A percentile compares a stretch with the other conserved stretches of the same genome.
phyloP scores from a whole-genome alignment of 1,139 yeast genomes.

The Keqinozyma sinolaborantium region DNA sequence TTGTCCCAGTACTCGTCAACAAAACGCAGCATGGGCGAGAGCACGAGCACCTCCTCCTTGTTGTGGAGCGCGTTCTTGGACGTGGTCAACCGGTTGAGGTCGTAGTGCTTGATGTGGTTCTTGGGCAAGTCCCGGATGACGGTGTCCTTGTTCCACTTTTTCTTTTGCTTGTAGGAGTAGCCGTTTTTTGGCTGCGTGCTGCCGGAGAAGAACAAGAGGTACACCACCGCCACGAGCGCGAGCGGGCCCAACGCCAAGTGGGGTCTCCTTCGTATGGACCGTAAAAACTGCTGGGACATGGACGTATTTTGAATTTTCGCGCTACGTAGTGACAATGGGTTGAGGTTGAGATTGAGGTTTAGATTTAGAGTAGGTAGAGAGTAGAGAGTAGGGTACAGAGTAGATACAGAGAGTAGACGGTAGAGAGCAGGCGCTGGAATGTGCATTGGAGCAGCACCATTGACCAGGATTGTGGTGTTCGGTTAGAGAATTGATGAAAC shows the following conservation, averaged over 20 bases:
- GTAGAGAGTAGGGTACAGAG: too few species aligned
- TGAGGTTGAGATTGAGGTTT: too few species aligned
- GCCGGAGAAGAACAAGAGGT: constrained; percentile 39
- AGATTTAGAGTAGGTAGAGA: too few species aligned
- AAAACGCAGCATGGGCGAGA: constrained; percentile 87
- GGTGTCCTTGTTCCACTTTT: constrained; percentile 37
- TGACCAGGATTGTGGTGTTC: too few species aligned
- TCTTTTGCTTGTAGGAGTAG: constrained; percentile 39
- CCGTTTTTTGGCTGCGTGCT: constrained; percentile 36
- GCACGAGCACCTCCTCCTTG: constrained; percentile 75
- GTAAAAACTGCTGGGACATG: constrained; percentile 18
- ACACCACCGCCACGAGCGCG: constrained; percentile 35
- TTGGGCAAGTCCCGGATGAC: constrained; percentile 60
- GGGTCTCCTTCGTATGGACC: constrained; percentile 62
- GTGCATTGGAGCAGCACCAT: too few species aligned
- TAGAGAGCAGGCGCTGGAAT: too few species aligned
- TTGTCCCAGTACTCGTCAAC: constrained; percentile 87
- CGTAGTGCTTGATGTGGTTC: constrained; percentile 80
- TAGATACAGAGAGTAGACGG: too few species aligned
- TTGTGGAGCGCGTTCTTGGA: constrained; percentile 68
- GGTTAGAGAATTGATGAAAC: too few species aligned
- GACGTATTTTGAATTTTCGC: not conserved
- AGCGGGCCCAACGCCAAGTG: constrained; percentile 44
- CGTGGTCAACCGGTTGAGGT: constrained; percentile 71
- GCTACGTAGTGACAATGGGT: too few species aligned